Conservation (phyloP, 1,284 basidiomycete genomes). For the Pseudozyma hubeiensis region DNA sequence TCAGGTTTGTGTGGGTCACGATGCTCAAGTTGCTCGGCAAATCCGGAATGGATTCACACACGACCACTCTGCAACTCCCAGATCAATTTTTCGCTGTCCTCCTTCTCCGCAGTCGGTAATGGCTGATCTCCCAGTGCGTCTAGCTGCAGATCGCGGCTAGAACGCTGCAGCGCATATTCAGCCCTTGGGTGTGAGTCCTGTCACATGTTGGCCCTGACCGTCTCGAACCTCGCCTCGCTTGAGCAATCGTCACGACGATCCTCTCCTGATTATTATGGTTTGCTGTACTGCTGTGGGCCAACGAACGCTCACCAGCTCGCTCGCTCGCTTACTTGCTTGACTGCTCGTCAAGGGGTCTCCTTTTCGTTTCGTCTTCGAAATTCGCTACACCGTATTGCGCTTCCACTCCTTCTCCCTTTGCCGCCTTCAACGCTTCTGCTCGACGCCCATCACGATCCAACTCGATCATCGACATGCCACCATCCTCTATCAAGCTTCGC, state of each 20-base stretch:
- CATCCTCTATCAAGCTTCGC: background rate
- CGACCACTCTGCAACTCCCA: too few species aligned
- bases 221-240: background rate
- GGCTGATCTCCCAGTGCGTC: too few species aligned
- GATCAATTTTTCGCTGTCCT: too few species aligned
- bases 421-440: too few species aligned
- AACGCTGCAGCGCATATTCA: too few species aligned
- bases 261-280: background rate
- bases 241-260: background rate
- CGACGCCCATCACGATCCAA: background rate
- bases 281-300: too few species aligned
- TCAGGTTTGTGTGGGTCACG: conserved; percentile 4
- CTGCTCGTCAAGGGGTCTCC: background rate
- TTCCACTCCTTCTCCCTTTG: background rate
- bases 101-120: too few species aligned
- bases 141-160: too few species aligned
- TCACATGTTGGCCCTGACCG: conserved; percentile 7
- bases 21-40: conserved; percentile 10
- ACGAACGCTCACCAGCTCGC: too few species aligned
- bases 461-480: conserved; percentile 3
- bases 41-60: background rate
- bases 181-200: too few species aligned
- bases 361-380: background rate
- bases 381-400: background rate
- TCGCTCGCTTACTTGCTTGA: too few species aligned